These are phyloP conservation scores for Emergomyces orientalis DNA, from an alignment of 2,329 filamentous ascomycete genomes.

Conservation along the genomic window DNA sequence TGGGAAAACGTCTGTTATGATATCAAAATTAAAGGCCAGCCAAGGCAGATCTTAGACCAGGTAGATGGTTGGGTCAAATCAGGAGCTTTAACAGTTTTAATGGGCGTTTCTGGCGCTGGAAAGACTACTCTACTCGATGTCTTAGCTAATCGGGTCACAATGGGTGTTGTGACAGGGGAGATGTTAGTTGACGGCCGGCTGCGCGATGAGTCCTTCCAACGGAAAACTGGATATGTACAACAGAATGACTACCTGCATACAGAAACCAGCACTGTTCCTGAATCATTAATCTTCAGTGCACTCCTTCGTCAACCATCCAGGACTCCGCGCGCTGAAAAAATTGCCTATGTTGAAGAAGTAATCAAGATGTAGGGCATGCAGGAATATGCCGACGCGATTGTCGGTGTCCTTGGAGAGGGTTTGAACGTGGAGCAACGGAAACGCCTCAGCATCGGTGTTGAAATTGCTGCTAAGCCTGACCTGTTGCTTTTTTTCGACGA, in stretches of 20 bases:
- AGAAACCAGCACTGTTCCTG: slow-evolving; percentile 73
- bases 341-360: slow-evolving; percentile 81
- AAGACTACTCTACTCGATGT: slow-evolving; percentile 88
- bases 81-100: slow-evolving; percentile 77
- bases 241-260: slow-evolving; percentile 79
- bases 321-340: slow-evolving; percentile 63
- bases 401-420: slow-evolving; percentile 77
- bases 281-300: slow-evolving; percentile 79
- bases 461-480: slow-evolving; percentile 83
- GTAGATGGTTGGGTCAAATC: slow-evolving; percentile 93
- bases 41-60: slow-evolving; percentile 67
- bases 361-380: slow-evolving; percentile 89
- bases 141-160: slow-evolving; percentile 73
- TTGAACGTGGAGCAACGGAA: slow-evolving; percentile 56
- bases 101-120: slow-evolving; percentile 86
- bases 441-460: slow-evolving; percentile 86
- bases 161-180: slow-evolving; percentile 79
- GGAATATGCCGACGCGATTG: slow-evolving; percentile 78
- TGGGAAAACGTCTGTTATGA: slow-evolving; percentile 80
- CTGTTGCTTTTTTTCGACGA: slow-evolving; percentile 89
- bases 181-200: slow-evolving; percentile 72
- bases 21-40: slow-evolving; percentile 68
- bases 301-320: slow-evolving; percentile 72
- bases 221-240: slow-evolving; percentile 62
- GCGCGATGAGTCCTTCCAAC: slow-evolving; percentile 67